A percentile compares a stretch with the other conserved stretches of the same genome.
These are phyloP conservation scores for Agarophyton chilense DNA, from an alignment of 23 red algal genomes.

Conservation along the genomic window DNA sequence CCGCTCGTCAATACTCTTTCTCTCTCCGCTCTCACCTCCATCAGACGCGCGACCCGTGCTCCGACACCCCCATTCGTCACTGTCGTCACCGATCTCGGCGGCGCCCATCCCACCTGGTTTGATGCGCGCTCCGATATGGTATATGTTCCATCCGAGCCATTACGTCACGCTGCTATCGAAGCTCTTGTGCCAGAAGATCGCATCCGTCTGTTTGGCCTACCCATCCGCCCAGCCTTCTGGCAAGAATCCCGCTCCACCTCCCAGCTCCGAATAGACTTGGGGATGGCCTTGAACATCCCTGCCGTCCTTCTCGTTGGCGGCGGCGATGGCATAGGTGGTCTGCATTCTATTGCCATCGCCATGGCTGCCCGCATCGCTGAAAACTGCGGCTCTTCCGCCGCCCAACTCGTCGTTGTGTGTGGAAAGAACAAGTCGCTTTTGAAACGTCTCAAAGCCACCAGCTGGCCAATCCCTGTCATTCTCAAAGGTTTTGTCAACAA, in stretches of 20 bases:
- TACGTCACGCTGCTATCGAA: slow-evolving; percentile 62
- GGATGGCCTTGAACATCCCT: slow-evolving; percentile 59
- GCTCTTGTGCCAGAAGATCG: slow-evolving; percentile 45
- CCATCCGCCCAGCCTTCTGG: slow-evolving; percentile 86
- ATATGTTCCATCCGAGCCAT: slow-evolving; percentile 79
- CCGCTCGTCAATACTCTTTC: slow-evolving; percentile 86
- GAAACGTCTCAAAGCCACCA: slow-evolving; percentile 38
- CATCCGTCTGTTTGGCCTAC: slow-evolving; percentile 84
- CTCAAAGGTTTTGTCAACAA: slow-evolving; percentile 94
- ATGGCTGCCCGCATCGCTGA: slow-evolving; percentile 67
- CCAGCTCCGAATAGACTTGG: slow-evolving; percentile 38
- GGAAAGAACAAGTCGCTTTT: slow-evolving; percentile 83
- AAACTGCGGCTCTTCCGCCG: slow-evolving; percentile 36
- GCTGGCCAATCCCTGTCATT: slow-evolving; percentile 74
- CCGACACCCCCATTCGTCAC: slow-evolving; percentile 76
- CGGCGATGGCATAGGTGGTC: slow-evolving; percentile 90
- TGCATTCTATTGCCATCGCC: slow-evolving; percentile 71
- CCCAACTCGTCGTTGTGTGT: slow-evolving; percentile 92
- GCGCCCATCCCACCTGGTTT: slow-evolving; percentile 97
- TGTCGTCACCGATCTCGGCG: slow-evolving; percentile 95
- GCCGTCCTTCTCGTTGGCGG: slow-evolving; percentile 92
- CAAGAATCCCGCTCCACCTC: slow-evolving; percentile 32
- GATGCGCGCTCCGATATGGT: slow-evolving; percentile 66
- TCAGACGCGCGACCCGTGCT: slow-evolving; percentile 17
- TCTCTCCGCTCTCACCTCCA: slow-evolving; percentile 54